Evolutionary conservation across 768 basidiomycete genomes (phyloP), one percentile per base, ranked within the genome.

Genomic region (Candolleomyces efflorescens): DNA sequence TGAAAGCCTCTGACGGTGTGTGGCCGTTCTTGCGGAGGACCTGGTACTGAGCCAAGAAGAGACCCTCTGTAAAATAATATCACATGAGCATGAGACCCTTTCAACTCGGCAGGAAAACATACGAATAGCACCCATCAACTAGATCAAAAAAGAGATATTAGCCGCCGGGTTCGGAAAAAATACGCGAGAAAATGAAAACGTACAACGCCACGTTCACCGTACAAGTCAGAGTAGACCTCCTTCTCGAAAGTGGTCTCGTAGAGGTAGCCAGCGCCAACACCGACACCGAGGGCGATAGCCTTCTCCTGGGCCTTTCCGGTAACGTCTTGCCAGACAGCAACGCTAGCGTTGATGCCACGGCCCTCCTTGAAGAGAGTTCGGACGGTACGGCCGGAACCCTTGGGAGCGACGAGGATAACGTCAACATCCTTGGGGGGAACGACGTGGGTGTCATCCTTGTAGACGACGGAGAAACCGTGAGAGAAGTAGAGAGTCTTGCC

Each of bases 401-500:
- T 99, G 65, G 97, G 97, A 11, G 97, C 97, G 59, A 97, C 96
- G 66, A 99, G 92, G 73, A 99, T 98, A 67, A 99, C 97, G 71
- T 99, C 97, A 63, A 99, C 92, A 69, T 98, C 94, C 18, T 80
- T 68, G 47, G 97, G 97, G 61, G 94, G 91, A 56, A 95, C 67
- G 64, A 99, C 94, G 56, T 95, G 82, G 64, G 97, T 99, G 74
- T 97, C 93, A 5, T 99, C 85, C 82, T 95, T 93, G 86, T 89
- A 99, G 55, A 99, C 94, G 63, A 98, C 84, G 63, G 96, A 98
- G 89, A 99, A 99, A 68, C 97, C 97, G 73, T 99, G 97, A 5
- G 96, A 94, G 82, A 99, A 99, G 87, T 99, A 99, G 62, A 99
- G 89, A n/a, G 97, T 99, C 84, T 99, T 98, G 78, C 92, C 97